Conservation (phyloP, 2,329 filamentous ascomycete species). For the Ambrosiella cleistominuta region DNA sequence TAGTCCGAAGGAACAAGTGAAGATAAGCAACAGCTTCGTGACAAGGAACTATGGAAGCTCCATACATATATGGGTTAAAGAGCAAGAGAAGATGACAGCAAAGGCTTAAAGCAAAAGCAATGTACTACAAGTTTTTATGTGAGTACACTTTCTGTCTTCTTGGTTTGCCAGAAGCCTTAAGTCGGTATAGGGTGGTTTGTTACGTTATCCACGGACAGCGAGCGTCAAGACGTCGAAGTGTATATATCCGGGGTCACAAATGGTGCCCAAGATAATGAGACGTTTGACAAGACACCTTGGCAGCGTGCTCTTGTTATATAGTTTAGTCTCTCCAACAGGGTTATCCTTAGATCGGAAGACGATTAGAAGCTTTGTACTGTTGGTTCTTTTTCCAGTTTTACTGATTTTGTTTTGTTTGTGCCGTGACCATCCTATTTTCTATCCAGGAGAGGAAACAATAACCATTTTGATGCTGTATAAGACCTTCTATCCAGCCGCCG, state of each 20-base stretch:
- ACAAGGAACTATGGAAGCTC: not conserved
- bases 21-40: constrained; percentile 1
- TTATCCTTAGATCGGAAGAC: not conserved
- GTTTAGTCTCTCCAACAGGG: not conserved
- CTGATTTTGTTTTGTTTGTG: not conserved
- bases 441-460: not conserved
- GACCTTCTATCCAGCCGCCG: constrained; percentile 1
- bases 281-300: not conserved
- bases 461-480: not conserved
- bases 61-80: not conserved
- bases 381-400: not conserved
- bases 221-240: not conserved
- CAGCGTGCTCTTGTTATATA: not conserved
- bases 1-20: not conserved
- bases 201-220: not conserved
- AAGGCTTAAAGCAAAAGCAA: not conserved
- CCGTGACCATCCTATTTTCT: not conserved
- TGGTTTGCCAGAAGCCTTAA: too few species aligned
- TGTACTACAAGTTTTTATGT: too few species aligned
- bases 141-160: too few species aligned
- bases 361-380: not conserved
- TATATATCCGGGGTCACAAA: not conserved
- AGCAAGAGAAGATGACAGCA: not conserved
- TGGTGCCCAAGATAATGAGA: not conserved
- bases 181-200: not conserved